These are phyloP conservation scores for Pseudogymnoascus destructans DNA, from an alignment of 2,329 filamentous ascomycete genomes.

Conservation along the genomic window DNA sequence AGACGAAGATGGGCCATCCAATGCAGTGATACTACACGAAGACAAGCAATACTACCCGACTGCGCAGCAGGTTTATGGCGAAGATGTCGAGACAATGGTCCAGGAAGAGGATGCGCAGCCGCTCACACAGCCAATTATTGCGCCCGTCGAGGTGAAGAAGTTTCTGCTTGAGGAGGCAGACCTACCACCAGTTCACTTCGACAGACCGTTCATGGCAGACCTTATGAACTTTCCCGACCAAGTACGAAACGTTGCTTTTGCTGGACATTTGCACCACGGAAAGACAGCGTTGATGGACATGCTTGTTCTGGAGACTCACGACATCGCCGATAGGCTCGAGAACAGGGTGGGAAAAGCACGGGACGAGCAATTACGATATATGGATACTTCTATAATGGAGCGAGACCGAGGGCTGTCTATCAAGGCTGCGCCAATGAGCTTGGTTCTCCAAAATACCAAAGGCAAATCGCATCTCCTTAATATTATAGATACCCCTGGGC, in stretches of 20 bases:
- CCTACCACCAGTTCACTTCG: slow-evolving; percentile 76
- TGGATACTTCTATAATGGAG: slow-evolving; percentile 81
- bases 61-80: slow-evolving; percentile 89
- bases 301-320: slow-evolving; percentile 90
- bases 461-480: slow-evolving; percentile 94
- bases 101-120: slow-evolving; percentile 96
- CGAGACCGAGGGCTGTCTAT: slow-evolving; percentile 81
- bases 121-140: slow-evolving; percentile 82
- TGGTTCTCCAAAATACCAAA: slow-evolving; percentile 76
- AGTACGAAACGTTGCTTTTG: slow-evolving; percentile 82
- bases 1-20: slow-evolving; percentile 82
- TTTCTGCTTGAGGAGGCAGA: slow-evolving; percentile 89
- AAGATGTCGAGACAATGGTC: slow-evolving; percentile 87
- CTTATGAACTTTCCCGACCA: slow-evolving; percentile 93
- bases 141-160: slow-evolving; percentile 86
- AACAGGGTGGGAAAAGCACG: slow-evolving; percentile 67
- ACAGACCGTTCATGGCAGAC: slow-evolving; percentile 85
- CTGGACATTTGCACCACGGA: slow-evolving; percentile 88
- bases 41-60: slow-evolving; percentile 99
- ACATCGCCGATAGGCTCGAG: slow-evolving; percentile 66
- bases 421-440: slow-evolving; percentile 87
- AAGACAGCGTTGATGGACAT: slow-evolving; percentile 99
- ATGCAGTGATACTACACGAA: slow-evolving; percentile 94
- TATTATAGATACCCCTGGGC: slow-evolving; percentile 88
- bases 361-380: slow-evolving; percentile 89